Evolutionary conservation across 2,329 filamentous ascomycete species (phyloP).

Genomic region (Basipetospora chlamydospora): DNA sequence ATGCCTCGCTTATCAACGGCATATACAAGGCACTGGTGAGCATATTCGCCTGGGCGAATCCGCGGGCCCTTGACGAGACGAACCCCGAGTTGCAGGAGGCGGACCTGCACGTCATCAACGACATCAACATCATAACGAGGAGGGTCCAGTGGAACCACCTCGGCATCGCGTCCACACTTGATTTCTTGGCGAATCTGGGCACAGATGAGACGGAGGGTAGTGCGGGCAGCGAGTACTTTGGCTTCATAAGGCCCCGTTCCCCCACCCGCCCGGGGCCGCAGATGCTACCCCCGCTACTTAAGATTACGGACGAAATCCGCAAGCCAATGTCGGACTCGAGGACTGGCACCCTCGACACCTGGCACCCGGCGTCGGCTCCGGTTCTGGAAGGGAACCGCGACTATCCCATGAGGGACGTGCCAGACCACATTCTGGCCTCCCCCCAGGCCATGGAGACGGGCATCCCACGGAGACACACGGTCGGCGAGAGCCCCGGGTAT

Average conservation of each 20-base stretch:
- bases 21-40: conserved; percentile 37
- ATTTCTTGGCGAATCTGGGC: conserved; percentile 36
- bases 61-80: conserved; percentile 29
- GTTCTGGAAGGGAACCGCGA: conserved; percentile 6
- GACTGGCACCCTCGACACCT: conserved; percentile 5
- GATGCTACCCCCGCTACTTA: conserved; percentile 2
- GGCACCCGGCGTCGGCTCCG: conserved; percentile 7
- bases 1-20: conserved; percentile 22
- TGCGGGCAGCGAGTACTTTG: background rate
- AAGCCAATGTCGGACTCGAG: conserved; percentile 3
- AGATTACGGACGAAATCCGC: conserved; percentile 5
- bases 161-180: conserved; percentile 29
- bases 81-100: conserved; percentile 26
- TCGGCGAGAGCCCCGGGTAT: conserved; percentile 30
- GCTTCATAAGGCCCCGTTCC: conserved; percentile 4
- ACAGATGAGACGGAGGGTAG: conserved; percentile 14
- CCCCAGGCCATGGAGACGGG: conserved; percentile 16
- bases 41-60: conserved; percentile 28
- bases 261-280: conserved; percentile 4
- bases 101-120: conserved; percentile 28
- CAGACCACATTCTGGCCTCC: conserved; percentile 14
- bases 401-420: conserved; percentile 1
- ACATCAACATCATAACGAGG: conserved; percentile 29
- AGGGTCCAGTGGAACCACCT: conserved; percentile 31
- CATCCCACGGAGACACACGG: conserved; percentile 26